A percentile compares a stretch with the other conserved stretches of the same genome.
These are phyloP conservation scores for Amanita rimosa DNA, from an alignment of 768 basidiomycete species.

Conservation along the genomic window DNA sequence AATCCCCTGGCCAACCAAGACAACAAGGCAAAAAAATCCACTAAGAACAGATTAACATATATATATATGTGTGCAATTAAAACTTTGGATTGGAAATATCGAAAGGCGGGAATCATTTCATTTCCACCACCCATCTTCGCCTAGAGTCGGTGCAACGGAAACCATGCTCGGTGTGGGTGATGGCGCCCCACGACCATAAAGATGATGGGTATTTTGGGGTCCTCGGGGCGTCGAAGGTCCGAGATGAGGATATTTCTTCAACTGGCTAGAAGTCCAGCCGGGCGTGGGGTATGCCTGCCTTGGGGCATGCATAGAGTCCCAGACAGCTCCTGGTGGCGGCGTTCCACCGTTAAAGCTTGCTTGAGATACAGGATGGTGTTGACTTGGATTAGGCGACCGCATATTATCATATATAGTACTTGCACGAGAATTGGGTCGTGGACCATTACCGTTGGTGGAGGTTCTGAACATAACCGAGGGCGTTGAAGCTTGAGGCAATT, in stretches of 20 bases:
- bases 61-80: conserved; percentile 2
- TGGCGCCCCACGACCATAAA: conserved; percentile 26
- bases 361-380: conserved; percentile 20
- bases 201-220: conserved; percentile 15
- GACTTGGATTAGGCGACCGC: conserved; percentile 41
- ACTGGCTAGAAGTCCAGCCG: conserved; percentile 3
- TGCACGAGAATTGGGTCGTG: conserved; percentile 66
- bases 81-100: no score
- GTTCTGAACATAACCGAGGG: conserved; percentile 12
- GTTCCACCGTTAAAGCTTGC: conserved; percentile 30
- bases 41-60: background rate
- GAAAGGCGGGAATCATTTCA: conserved; percentile 25
- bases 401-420: conserved; percentile 44
- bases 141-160: conserved; percentile 60
- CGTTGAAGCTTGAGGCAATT: conserved; percentile 5
- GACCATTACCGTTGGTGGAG: conserved; percentile 25
- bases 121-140: conserved; percentile 73
- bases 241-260: conserved; percentile 23
- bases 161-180: conserved; percentile 73
- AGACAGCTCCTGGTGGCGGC: conserved; percentile 47
- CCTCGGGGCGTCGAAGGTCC: conserved; percentile 26
- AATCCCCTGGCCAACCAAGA: background rate
- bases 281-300: conserved; percentile 15
- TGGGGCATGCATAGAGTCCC: conserved; percentile 60
- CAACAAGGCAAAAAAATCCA: background rate